Evolutionary conservation across 2,329 filamentous ascomycete genomes (phyloP).

Genomic region (Cladosporium halotolerans): DNA sequence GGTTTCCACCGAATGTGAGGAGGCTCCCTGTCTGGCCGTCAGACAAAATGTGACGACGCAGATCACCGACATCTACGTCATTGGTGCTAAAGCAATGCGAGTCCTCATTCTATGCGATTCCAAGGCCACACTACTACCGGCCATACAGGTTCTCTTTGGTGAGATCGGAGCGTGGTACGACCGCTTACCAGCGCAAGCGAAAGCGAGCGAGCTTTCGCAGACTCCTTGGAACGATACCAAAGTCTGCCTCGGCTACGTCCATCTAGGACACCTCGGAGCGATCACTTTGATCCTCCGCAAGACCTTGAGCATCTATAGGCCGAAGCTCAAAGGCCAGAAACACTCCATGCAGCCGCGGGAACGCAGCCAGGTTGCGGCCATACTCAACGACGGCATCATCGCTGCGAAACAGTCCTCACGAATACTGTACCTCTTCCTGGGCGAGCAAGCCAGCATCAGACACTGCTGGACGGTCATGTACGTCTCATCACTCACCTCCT

Average conservation of each 20-base stretch:
- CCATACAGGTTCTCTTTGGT: neutral
- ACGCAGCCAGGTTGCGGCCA: neutral
- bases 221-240: slow-evolving; percentile 1
- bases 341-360: neutral
- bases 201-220: neutral
- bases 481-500: neutral
- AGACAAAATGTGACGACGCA: neutral
- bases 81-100: neutral
- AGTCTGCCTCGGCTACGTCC: neutral
- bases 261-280: slow-evolving; percentile 2
- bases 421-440: slow-evolving; percentile 2
- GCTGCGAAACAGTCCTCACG: slow-evolving; percentile 1
- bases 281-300: slow-evolving; percentile 2
- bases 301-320: slow-evolving; percentile 3
- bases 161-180: slow-evolving; percentile 1
- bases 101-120: neutral
- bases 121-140: neutral
- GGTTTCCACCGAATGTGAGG: too few species aligned
- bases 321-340: neutral
- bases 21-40: neutral
- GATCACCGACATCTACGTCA: neutral
- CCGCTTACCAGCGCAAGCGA: neutral
- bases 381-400: slow-evolving; percentile 2
- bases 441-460: slow-evolving; percentile 2
- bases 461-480: slow-evolving; percentile 9